Conservation (phyloP, 2,329 filamentous ascomycete genomes). For the Pseudogymnoascus sp. region DNA sequence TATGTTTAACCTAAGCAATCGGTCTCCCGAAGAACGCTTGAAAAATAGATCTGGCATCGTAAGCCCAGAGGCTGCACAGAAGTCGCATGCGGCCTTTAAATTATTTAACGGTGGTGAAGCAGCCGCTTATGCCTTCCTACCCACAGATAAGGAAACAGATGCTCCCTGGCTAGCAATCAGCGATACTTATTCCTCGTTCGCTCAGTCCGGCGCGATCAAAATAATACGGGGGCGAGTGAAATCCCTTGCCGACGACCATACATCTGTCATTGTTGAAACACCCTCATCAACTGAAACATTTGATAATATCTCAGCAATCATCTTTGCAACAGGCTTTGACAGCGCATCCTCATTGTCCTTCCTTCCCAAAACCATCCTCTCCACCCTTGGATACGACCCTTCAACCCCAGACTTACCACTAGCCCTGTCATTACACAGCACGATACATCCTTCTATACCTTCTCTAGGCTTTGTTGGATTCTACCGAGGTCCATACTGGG, state of each 20-base stretch:
- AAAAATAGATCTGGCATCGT: conserved; percentile 60
- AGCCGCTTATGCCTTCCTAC: conserved; percentile 31
- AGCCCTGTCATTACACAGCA: conserved; percentile 61
- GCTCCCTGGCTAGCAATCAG: conserved; percentile 63
- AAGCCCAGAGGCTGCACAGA: conserved; percentile 47
- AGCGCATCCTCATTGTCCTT: conserved; percentile 58
- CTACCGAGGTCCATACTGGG: conserved; percentile 80
- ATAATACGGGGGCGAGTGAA: conserved; percentile 26
- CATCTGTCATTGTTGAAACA: conserved; percentile 12
- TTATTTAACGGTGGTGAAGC: conserved; percentile 23
- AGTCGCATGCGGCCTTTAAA: conserved; percentile 41
- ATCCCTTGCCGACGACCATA: background rate
- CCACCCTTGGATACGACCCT: conserved; percentile 50
- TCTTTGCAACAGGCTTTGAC: conserved; percentile 71
- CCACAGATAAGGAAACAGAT: conserved; percentile 27
- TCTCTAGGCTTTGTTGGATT: conserved; percentile 74
- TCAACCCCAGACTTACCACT: conserved; percentile 44
- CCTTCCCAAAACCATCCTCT: conserved; percentile 49
- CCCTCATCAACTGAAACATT: conserved; percentile 30
- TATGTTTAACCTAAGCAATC: conserved; percentile 61
- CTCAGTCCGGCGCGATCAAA: conserved; percentile 55
- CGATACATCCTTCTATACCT: conserved; percentile 52
- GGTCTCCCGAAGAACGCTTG: conserved; percentile 47
- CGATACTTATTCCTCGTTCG: conserved; percentile 67
- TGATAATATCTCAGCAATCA: conserved; percentile 54